These are phyloP conservation scores for Cytospora schulzeri DNA, from an alignment of 2,329 filamentous ascomycete species.

Conservation along the genomic window DNA sequence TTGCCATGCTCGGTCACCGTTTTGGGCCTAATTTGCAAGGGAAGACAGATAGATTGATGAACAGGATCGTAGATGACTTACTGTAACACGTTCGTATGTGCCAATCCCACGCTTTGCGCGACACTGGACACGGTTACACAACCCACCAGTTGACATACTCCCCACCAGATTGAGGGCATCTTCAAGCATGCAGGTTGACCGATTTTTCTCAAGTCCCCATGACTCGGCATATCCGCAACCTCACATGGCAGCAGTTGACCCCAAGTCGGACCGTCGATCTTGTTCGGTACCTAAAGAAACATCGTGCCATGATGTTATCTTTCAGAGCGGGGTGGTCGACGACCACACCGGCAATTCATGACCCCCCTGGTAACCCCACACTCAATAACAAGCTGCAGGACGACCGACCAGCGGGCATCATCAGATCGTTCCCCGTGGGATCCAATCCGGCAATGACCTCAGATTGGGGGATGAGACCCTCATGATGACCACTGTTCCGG, in stretches of 20 bases:
- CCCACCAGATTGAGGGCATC: background rate
- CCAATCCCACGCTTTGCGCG: background rate
- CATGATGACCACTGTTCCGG: background rate
- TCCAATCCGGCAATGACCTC: background rate
- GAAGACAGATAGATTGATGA: background rate
- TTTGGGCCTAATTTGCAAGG: background rate
- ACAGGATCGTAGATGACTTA: background rate
- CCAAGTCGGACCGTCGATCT: too few relatives aligned
- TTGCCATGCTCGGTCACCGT: background rate
- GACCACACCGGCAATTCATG: background rate
- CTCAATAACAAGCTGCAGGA: background rate
- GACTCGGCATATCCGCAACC: background rate
- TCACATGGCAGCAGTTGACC: background rate
- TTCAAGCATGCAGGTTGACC: background rate
- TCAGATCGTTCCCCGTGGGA: background rate
- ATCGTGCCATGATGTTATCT: background rate
- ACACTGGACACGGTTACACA: background rate
- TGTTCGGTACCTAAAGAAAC: background rate
- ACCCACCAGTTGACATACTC: background rate
- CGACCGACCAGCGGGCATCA: background rate
- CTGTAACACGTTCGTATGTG: background rate
- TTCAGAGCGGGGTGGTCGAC: background rate
- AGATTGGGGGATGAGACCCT: background rate
- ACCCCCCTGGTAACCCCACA: background rate
- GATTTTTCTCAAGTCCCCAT: background rate